A percentile compares a stretch with the other conserved stretches of the same genome.
phyloP scores from a whole-genome alignment of 495 filamentous ascomycete species.

The Aspergillus ellipticus region DNA sequence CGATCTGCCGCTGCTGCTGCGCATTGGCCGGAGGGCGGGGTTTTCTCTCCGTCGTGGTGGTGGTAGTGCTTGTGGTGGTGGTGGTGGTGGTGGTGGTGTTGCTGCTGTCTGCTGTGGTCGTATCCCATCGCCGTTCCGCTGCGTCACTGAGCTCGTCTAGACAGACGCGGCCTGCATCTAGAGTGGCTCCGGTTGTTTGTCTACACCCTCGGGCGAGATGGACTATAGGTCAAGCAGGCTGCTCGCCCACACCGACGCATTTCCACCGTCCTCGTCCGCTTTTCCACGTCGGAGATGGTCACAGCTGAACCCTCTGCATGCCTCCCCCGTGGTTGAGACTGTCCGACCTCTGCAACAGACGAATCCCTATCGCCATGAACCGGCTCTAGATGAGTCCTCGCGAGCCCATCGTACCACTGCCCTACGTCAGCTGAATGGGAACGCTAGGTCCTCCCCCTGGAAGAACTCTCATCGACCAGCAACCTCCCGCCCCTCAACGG shows the following conservation, averaged over 20 bases:
- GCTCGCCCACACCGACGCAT: slow-evolving; percentile 26
- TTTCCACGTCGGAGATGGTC: slow-evolving; percentile 31
- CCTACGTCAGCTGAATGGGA: slow-evolving; percentile 28
- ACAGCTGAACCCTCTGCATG: slow-evolving; percentile 24
- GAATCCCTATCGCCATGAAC: slow-evolving; percentile 23
- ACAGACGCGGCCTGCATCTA: slow-evolving; percentile 3
- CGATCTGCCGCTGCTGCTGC: slow-evolving; percentile 9
- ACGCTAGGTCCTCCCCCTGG: slow-evolving; percentile 23
- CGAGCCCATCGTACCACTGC: slow-evolving; percentile 26
- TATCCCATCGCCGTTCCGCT: too few species aligned
- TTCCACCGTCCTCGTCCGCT: slow-evolving; percentile 29
- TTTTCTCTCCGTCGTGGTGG: too few species aligned
- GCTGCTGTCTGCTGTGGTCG: background rate
- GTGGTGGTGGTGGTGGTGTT: slow-evolving; percentile 6
- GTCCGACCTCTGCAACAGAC: slow-evolving; percentile 20
- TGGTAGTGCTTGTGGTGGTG: background rate
- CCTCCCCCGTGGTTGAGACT: slow-evolving; percentile 18
- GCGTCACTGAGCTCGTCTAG: background rate
- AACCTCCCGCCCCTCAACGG: slow-evolving; percentile 21
- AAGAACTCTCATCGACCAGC: slow-evolving; percentile 14
- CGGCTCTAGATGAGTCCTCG: slow-evolving; percentile 28
- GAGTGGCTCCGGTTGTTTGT: too few species aligned
- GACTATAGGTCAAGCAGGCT: slow-evolving; percentile 27
- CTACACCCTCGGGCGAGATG: slow-evolving; percentile 22
- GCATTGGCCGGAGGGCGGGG: slow-evolving; percentile 3